Evolutionary conservation across 768 basidiomycete genomes (phyloP).

Genomic region (Lyophyllum decastes): DNA sequence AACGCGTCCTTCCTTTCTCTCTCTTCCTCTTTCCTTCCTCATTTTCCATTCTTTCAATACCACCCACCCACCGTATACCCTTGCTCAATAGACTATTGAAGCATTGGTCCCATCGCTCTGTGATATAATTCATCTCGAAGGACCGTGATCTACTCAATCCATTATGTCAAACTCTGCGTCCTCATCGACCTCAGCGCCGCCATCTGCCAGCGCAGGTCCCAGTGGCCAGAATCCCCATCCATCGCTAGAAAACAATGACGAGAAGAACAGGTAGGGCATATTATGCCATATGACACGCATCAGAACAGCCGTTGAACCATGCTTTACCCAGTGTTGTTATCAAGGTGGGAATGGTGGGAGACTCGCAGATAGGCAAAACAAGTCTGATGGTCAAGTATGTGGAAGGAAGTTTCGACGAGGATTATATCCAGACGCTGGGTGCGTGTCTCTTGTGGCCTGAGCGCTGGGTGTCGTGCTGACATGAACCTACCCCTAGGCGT

Average conservation of each 20-base stretch:
- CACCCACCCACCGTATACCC: slow-evolving; percentile 19
- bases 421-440: slow-evolving; percentile 99
- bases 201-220: slow-evolving; percentile 45
- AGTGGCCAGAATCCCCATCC: slow-evolving; percentile 55
- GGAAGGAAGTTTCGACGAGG: slow-evolving; percentile 98
- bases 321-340: slow-evolving; percentile 74
- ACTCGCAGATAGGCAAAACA: slow-evolving; percentile 99
- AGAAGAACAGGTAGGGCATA: slow-evolving; percentile 64
- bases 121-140: slow-evolving; percentile 14
- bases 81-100: slow-evolving; percentile 16
- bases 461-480: slow-evolving; percentile 6
- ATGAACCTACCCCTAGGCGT: slow-evolving; percentile 57
- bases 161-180: slow-evolving; percentile 54
- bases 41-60: slow-evolving; percentile 20
- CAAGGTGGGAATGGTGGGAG: slow-evolving; percentile 99
- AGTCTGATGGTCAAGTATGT: slow-evolving; percentile 99
- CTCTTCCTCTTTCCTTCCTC: slow-evolving; percentile 27
- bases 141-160: slow-evolving; percentile 20
- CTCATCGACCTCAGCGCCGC: slow-evolving; percentile 46
- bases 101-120: slow-evolving; percentile 17
- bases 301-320: neutral
- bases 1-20: slow-evolving; percentile 42
- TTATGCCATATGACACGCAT: slow-evolving; percentile 4
- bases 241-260: slow-evolving; percentile 61
- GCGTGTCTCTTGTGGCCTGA: slow-evolving; percentile 25